These are phyloP conservation scores for Selaginella tamariscina DNA, from an alignment of 75 land plant genomes.

Conservation along the genomic window DNA sequence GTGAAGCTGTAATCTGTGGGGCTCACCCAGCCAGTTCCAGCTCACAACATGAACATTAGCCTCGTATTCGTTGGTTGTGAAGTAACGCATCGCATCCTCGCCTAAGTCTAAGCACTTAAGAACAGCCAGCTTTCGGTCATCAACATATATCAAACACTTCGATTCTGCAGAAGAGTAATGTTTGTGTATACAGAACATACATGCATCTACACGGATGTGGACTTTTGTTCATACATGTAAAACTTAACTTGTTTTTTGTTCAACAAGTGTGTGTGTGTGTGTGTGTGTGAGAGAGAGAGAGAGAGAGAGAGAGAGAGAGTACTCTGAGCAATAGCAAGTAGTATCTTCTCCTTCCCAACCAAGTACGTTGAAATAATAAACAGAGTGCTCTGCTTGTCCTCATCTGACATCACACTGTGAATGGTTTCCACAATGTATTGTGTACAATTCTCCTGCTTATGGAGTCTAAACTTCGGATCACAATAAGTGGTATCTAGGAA, in stretches of 20 bases:
- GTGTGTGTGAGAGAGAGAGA: too few relatives aligned
- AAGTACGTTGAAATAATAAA: conserved; percentile 85
- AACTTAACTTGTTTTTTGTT: too few relatives aligned
- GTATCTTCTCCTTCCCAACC: conserved; percentile 83
- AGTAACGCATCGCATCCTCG: conserved; percentile 26
- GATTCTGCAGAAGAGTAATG: too few relatives aligned
- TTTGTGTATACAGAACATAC: too few relatives aligned
- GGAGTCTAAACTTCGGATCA: conserved; percentile 76
- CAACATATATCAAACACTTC: conserved; percentile 39
- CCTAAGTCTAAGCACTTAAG: conserved; percentile 49
- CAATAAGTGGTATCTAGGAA: conserved; percentile 92
- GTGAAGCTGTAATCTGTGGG: too few relatives aligned
- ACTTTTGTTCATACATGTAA: too few relatives aligned
- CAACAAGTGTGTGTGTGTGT: too few relatives aligned
- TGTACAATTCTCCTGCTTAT: conserved; percentile 58
- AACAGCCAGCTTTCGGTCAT: conserved; percentile 47
- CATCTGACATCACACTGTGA: conserved; percentile 25
- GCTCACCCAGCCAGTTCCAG: conserved; percentile 89
- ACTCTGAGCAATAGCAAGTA: conserved; percentile 52
- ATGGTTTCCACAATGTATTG: conserved; percentile 51
- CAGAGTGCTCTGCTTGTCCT: conserved; percentile 19
- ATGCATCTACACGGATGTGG: too few relatives aligned
- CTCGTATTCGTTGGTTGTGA: conserved; percentile 46
- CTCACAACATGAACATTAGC: conserved; percentile 76
- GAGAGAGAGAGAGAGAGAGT: too few relatives aligned